Evolutionary conservation across 2,329 filamentous ascomycete species (phyloP).

Genomic region (Myriosclerotinia duriaeana): DNA sequence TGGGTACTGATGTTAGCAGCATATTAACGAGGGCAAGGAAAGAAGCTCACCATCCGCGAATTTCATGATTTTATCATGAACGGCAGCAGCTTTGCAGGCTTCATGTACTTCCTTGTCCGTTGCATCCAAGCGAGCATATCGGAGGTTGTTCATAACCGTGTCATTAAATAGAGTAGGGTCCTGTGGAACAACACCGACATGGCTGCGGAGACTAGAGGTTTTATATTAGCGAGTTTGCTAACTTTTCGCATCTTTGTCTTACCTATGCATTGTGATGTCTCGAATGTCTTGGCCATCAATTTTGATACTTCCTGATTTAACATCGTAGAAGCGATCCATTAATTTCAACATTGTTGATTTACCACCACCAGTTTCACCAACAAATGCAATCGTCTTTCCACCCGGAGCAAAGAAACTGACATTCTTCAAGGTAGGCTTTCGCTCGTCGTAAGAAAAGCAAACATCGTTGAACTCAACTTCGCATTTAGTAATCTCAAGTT

Average conservation of each 20-base stretch:
- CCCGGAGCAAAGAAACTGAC: conserved; percentile 41
- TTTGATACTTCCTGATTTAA: conserved; percentile 42
- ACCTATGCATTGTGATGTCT: conserved; percentile 48
- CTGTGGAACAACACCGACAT: conserved; percentile 57
- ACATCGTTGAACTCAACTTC: conserved; percentile 41
- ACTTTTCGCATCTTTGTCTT: conserved; percentile 47
- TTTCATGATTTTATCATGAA: conserved; percentile 56
- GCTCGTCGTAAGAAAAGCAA: conserved; percentile 43
- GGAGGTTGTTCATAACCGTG: conserved; percentile 46
- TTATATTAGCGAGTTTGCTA: conserved; percentile 27
- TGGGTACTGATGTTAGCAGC: conserved; percentile 6
- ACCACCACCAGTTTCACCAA: conserved; percentile 48
- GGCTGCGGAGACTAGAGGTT: conserved; percentile 40
- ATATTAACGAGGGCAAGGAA: neutral
- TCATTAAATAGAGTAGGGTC: conserved; percentile 57
- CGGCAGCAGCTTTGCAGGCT: conserved; percentile 57
- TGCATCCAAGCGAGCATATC: conserved; percentile 37
- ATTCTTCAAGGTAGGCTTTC: conserved; percentile 40
- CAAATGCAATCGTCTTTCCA: conserved; percentile 47
- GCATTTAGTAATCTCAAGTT: conserved; percentile 46
- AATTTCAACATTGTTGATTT: conserved; percentile 48
- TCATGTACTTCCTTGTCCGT: conserved; percentile 41
- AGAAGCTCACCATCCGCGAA: conserved; percentile 57
- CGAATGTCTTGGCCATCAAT: conserved; percentile 44
- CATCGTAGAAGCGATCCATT: conserved; percentile 49